Evolutionary conservation across 352 stramenopile genomes (phyloP), one percentile per base, ranked within the genome.

Genomic region (Pythium phragmitis): DNA sequence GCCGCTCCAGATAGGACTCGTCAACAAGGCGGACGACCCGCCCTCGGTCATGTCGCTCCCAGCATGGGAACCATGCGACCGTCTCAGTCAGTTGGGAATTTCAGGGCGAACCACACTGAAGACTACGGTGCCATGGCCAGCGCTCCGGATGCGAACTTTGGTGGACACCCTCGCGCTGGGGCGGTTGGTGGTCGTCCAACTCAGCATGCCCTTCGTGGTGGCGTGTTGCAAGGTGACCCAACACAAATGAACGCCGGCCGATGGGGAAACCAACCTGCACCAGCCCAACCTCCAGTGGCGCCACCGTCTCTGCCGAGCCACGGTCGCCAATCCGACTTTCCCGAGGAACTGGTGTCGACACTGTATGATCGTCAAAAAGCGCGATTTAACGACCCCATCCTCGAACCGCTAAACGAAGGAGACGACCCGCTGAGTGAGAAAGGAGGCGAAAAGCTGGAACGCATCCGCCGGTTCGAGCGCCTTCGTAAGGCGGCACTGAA

Each of bases 361-460:
- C 77, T 80, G 41, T 96, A 93, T 34, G 82, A 90, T 42, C 70
- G 79, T 33, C 76, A 86, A 34, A 88, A 82, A 49, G 70, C 76
- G 8, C 64, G 84, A n/a, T 94, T 94, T 61, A 94, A 90, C 45
- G 73, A 87, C 5, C 62, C 82, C 7, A 87, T 89, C 37, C 60
- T 92, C 33, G 83, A 92, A 21, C 72, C 80, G 5, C 36, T 86
- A 12, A 69, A 75, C 14, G 83, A 96, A 56, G 76, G 91, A 13
- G 80, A 91, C 36, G 87, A 96, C 23, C 87, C 87, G 23, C 57
- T 96, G 33, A 94, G 83, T 23, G 76, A 91, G 45, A 85, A 80
- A 34, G 84, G 82, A 4, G 84, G 82, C 19, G 83, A 89, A 57
- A 78, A 76, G 13, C 79, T 87, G 60, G 87, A 94, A 39, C 76